Conservation (phyloP, 2,329 filamentous ascomycete genomes). For the Dactylellina cionopaga region DNA sequence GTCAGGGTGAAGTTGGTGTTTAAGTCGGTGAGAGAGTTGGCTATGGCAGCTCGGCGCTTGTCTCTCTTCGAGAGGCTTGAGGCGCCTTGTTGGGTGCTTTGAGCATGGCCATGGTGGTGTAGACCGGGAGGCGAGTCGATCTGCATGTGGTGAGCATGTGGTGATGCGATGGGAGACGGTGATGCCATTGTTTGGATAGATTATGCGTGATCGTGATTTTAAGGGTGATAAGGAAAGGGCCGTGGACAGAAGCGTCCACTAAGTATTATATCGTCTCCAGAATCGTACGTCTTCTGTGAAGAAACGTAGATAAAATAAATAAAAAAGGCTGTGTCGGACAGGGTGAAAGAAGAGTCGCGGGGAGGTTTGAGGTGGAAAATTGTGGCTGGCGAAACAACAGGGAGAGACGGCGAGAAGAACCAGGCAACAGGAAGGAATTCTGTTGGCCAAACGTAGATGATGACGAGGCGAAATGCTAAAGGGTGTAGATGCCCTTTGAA, state of each 20-base stretch:
- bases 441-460: too few species aligned
- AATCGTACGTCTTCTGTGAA: constrained; percentile 1
- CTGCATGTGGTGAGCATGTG: constrained; percentile 45
- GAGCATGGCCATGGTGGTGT: constrained; percentile 35
- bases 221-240: constrained; percentile 4
- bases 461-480: background rate
- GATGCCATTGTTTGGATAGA: constrained; percentile 46
- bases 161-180: constrained; percentile 46
- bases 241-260: constrained; percentile 38
- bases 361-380: constrained; percentile 29
- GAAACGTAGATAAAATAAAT: background rate
- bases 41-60: constrained; percentile 48
- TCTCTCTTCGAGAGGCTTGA: constrained; percentile 45
- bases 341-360: constrained; percentile 24
- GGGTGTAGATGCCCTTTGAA: background rate
- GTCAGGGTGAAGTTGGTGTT: constrained; percentile 41
- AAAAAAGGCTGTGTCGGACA: constrained; percentile 10
- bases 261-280: constrained; percentile 22
- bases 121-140: constrained; percentile 42
- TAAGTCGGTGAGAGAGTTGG: constrained; percentile 40
- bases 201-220: too few species aligned
- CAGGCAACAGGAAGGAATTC: background rate
- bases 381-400: constrained; percentile 28
- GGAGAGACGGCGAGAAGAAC: background rate
- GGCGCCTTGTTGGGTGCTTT: constrained; percentile 27